Percentiles rank a stretch among this genome's conserved stretches.
These are phyloP conservation scores for Aleurites moluccanus DNA, from an alignment of 441 rosid genomes.

Conservation along the genomic window DNA sequence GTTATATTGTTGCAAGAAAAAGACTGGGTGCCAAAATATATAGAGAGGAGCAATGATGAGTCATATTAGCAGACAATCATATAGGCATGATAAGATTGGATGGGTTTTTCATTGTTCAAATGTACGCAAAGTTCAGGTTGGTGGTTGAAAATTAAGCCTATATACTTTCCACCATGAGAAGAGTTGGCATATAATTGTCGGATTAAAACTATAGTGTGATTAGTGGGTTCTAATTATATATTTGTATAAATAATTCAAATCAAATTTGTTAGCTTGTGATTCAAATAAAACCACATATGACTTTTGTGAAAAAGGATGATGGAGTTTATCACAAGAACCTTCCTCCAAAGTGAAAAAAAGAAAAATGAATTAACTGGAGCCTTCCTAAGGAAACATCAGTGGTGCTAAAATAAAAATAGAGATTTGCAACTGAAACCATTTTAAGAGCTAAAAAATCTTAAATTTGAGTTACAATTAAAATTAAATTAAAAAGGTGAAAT, in stretches of 20 bases:
- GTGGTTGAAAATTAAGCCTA: conserved; percentile 2
- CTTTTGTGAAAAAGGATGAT: no score
- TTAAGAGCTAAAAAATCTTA: no score
- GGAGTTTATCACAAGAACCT: no score
- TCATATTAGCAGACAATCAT: conserved; percentile 2
- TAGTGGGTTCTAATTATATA: background rate
- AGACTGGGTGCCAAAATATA: conserved; percentile 17
- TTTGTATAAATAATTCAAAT: background rate
- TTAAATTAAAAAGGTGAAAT: no score
- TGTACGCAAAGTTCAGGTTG: conserved; percentile 1
- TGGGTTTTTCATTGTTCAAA: conserved; percentile 4
- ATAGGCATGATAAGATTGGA: conserved; percentile 15
- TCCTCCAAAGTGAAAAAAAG: no score
- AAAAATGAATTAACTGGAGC: no score
- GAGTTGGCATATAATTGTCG: conserved; percentile 1
- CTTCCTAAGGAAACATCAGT: no score
- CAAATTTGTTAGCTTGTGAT: conserved; percentile 16
- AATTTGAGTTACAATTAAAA: no score
- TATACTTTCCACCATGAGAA: background rate
- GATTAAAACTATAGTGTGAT: background rate
- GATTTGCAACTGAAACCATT: no score
- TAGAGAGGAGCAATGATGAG: conserved; percentile 7
- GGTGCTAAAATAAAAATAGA: no score
- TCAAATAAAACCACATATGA: no score
- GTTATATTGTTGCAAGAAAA: conserved; percentile 16